These are phyloP conservation scores for Globisporangium cystogenes DNA, from an alignment of 352 stramenopile genomes.

Conservation along the genomic window DNA sequence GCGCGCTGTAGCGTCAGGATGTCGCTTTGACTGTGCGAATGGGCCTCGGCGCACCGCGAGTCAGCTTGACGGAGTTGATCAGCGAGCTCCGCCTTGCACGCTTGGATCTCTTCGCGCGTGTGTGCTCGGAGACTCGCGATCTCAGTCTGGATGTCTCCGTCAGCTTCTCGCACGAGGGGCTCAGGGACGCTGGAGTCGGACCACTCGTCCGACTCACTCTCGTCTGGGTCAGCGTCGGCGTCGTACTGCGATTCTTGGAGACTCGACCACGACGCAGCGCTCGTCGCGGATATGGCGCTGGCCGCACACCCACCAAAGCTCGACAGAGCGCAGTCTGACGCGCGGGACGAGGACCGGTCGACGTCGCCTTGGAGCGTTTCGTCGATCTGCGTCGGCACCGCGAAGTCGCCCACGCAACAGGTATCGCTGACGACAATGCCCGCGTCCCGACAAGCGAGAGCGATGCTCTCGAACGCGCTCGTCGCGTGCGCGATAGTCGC, in stretches of 20 bases:
- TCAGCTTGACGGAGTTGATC: conserved; percentile 18
- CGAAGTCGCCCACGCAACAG: background rate
- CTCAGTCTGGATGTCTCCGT: conserved; percentile 21
- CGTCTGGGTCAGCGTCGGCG: no score
- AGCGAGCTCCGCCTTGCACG: conserved; percentile 15
- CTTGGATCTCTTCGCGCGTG: conserved; percentile 26
- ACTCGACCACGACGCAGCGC: background rate
- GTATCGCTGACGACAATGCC: background rate
- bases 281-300: background rate
- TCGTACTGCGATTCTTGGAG: background rate
- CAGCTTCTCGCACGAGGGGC: conserved; percentile 11
- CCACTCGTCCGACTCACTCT: background rate
- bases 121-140: conserved; percentile 28
- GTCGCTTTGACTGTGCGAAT: conserved; percentile 13
- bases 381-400: no score
- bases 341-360: background rate
- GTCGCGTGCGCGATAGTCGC: conserved; percentile 1
- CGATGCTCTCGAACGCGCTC: conserved; percentile 17
- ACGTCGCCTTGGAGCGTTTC: background rate
- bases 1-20: conserved; percentile 16
- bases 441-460: conserved; percentile 10
- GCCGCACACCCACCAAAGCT: background rate
- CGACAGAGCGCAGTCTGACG: background rate
- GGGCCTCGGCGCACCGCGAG: conserved; percentile 4
- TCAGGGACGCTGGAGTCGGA: background rate